phyloP scores from a whole-genome alignment of 768 basidiomycete genomes.

The Leucocoprinus sp. region DNA sequence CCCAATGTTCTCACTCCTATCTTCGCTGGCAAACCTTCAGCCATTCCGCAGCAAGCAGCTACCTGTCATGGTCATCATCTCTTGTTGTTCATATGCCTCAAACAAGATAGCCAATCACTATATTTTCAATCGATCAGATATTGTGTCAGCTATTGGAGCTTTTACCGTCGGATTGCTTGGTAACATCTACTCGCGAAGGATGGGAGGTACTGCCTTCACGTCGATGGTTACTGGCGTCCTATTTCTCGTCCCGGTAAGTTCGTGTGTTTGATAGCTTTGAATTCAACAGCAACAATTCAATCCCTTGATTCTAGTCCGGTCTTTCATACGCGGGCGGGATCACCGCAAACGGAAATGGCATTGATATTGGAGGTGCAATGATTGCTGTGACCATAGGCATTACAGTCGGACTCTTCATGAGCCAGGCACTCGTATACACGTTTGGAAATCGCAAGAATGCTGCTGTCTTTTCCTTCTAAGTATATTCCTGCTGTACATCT shows the following conservation, averaged over 20 bases:
- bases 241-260: conserved; percentile 75
- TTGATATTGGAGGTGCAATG: conserved; percentile 83
- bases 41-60: conserved; percentile 65
- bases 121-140: conserved; percentile 77
- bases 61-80: conserved; percentile 78
- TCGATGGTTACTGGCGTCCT: conserved; percentile 87
- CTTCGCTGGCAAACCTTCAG: conserved; percentile 73
- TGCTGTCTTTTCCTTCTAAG: conserved; percentile 76
- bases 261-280: neutral
- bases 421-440: conserved; percentile 79
- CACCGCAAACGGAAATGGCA: conserved; percentile 70
- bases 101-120: conserved; percentile 81
- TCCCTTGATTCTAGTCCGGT: conserved; percentile 46
- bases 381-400: conserved; percentile 88
- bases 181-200: conserved; percentile 73
- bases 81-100: conserved; percentile 69
- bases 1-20: conserved; percentile 61
- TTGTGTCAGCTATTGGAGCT: conserved; percentile 80
- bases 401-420: conserved; percentile 84
- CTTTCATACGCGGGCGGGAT: conserved; percentile 83
- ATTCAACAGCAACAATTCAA: neutral
- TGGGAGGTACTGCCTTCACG: conserved; percentile 83
- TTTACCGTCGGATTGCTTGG: conserved; percentile 75
- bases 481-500: neutral
- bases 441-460: conserved; percentile 81